A percentile compares a stretch with the other conserved stretches of the same genome.
These are phyloP conservation scores for Entophlyctis luteolus DNA, from an alignment of 192 early-diverging fungal genomes.

Conservation along the genomic window DNA sequence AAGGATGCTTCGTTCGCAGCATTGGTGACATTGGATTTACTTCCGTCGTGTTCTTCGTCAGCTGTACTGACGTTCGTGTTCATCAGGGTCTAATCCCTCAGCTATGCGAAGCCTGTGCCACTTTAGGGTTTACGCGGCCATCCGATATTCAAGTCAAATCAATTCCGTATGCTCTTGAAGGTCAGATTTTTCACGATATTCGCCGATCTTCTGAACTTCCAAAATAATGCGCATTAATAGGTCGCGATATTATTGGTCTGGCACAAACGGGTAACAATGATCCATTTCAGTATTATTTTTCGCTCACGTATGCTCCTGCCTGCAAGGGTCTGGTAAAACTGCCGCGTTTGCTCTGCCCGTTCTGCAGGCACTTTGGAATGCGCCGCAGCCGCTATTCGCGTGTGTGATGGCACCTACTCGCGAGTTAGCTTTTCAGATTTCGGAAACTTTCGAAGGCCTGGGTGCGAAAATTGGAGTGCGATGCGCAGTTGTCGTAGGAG, in stretches of 20 bases:
- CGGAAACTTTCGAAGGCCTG: conserved; percentile 85
- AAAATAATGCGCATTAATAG: conserved; percentile 9
- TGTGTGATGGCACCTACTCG: conserved; percentile 95
- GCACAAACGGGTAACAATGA: conserved; percentile 74
- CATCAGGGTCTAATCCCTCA: conserved; percentile 76
- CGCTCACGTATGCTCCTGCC: conserved; percentile 64
- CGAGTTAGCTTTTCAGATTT: conserved; percentile 93
- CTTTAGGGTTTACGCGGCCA: conserved; percentile 81
- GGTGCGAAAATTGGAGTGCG: conserved; percentile 88
- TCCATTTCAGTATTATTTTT: not conserved
- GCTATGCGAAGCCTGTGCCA: conserved; percentile 83
- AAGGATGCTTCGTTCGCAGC: conserved; percentile 10
- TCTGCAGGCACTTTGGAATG: conserved; percentile 83
- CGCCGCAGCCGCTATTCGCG: conserved; percentile 86
- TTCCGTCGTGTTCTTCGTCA: not conserved
- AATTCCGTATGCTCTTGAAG: conserved; percentile 87
- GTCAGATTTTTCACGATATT: conserved; percentile 18
- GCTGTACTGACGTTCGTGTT: not conserved
- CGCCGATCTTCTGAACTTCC: not conserved
- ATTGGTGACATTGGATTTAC: not conserved
- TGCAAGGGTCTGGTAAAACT: conserved; percentile 87
- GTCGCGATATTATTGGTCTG: conserved; percentile 93
- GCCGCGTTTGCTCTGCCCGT: conserved; percentile 90
- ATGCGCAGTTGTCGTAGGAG: conserved; percentile 88
- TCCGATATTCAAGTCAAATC: conserved; percentile 88